Evolutionary conservation across 768 basidiomycete species (phyloP), one percentile per base, ranked within the genome.

Genomic region (Lentinula detonsa): DNA sequence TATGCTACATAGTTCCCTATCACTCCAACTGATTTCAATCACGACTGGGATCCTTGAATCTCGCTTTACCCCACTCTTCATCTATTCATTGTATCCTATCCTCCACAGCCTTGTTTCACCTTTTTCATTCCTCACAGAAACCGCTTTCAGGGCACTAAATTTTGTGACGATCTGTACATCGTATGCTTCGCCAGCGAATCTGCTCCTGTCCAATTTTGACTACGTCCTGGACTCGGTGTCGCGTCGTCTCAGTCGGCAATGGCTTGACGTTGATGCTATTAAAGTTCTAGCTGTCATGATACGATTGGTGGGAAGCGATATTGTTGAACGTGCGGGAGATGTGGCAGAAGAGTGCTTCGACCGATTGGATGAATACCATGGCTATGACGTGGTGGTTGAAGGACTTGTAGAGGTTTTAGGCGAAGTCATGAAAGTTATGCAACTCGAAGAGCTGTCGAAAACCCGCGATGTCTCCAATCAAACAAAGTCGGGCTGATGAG

Each of bases 301-400:
- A 60, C 86, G 90, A 8, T 79, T 98, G 11, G 91, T 96, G 6
- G 96, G 97, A 0, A 79, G 79, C 33, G 89, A 91, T 59, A 86
- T 98, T 35, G 92, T 98, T 0, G 86, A 91, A 50, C 86, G 87
- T 65, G 95, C 97, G 7, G 87, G 89, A 13, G 97, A 98, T 71
- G 87, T 98, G 9, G 94, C 98, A 9, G 96, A 97, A 72, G 95
- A 97, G 71, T 95, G 96, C 63, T 98, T 98, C 66, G 96, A 98
- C 72, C 86, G 95, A 33, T 78, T 98, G 18, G 97, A 98, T 67
- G 94, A 97, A 64, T 98, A 85, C 70, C 96, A 98, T 71, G 96
- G 95, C 13, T 98, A 99, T 73, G 85, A 86, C 21, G 70, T 87
- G 31, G 74, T 98, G 21, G 91, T 95, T 1, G 91, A 94, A 63